Conservation (phyloP, 73 alveolate species). For the Stentor roeselii region DNA sequence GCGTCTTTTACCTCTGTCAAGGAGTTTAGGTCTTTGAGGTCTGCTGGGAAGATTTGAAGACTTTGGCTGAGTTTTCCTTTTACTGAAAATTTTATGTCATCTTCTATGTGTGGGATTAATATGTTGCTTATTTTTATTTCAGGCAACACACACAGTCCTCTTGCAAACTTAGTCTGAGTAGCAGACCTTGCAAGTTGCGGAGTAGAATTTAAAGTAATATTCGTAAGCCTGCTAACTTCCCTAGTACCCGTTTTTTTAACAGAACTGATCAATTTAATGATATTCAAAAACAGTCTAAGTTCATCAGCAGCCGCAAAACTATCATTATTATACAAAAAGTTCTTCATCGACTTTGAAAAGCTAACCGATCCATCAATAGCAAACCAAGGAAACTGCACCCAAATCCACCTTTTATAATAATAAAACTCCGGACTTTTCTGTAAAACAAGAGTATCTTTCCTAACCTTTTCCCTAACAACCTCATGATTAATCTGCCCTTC, state of each 20-base stretch:
- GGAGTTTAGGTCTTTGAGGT: background rate
- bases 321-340: background rate
- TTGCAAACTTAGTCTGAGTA: background rate
- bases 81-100: background rate
- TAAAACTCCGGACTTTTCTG: conserved; percentile 33
- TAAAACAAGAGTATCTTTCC: conserved; percentile 14
- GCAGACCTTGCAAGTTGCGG: background rate
- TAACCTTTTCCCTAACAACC: conserved; percentile 31
- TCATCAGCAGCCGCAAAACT: background rate
- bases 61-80: background rate
- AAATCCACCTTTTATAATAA: conserved; percentile 56
- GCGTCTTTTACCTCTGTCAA: background rate
- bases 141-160: background rate
- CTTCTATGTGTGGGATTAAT: background rate
- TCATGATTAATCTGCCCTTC: conserved; percentile 40
- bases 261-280: background rate
- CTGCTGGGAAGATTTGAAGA: background rate
- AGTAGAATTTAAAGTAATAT: background rate
- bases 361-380: background rate
- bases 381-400: conserved; percentile 28
- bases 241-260: background rate
- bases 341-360: background rate
- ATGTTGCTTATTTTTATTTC: background rate
- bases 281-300: too few species aligned
- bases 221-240: background rate